Evolutionary conservation across 2,329 filamentous ascomycete genomes (phyloP), one percentile per base, ranked within the genome.

Genomic region (Penicillium frequentans): DNA sequence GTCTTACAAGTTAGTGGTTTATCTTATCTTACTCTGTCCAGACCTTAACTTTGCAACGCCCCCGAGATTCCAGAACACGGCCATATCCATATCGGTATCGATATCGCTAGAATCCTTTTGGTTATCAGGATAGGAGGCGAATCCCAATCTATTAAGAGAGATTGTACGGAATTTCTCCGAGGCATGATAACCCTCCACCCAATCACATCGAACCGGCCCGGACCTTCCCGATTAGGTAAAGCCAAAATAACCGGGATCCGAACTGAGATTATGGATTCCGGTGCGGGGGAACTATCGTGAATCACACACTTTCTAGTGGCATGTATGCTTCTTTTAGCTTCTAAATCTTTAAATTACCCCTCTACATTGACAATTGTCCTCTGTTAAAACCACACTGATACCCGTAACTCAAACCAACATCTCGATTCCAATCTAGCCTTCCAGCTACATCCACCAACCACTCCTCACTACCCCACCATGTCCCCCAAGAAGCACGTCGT

Each of bases 401-500:
- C 47, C 16, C 21, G 37, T 24, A 16, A 33, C 8, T 16, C 31
- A 35, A 16, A 13, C 16, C 19, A n/a, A 48, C 23, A n/a, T 50
- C 10, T 9, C 49, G 42, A 50, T 19, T 14, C 13, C n/a, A 19
- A 50, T 6, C 31, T 21, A 26, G 19, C 8, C 14, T 26, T 2
- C 26, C 44, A 29, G 35, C 16, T 4, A 24, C 44, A 6, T n/a
- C 2, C 5, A 50, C 23, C 31, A 39, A 49, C 3, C 29, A n/a
- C 48, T 31, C 16, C 31, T 33, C 11, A 33, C 29, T 14, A 35
- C 33, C 13, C 24, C 5, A 59, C 21, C 16, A 54, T 54, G 37
- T 50, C 42, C 5, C 27, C 45, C 21, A 42, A 55, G 26, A 81
- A 81, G 53, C 74, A 82, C 58, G 73, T 81, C 55, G 78, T 81